phyloP scores from a whole-genome alignment of 805 yeast genomes.

The Wickerhamiella alocasiicola region DNA sequence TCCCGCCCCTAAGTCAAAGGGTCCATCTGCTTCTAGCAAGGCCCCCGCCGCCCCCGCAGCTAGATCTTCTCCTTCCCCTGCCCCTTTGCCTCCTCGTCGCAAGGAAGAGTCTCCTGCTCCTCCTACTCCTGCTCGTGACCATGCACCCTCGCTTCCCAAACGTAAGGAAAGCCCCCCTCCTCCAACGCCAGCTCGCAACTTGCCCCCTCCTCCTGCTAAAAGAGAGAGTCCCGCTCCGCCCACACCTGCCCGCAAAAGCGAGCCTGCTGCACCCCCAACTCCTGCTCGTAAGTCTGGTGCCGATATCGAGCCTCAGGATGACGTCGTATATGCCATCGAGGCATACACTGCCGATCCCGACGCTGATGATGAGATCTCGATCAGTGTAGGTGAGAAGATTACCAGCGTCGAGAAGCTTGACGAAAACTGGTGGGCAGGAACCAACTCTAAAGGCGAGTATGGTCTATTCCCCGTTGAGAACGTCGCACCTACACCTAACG shows the following conservation, averaged over 20 bases:
- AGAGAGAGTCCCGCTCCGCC: constrained; percentile 17
- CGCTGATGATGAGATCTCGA: constrained; percentile 63
- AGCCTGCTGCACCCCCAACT: constrained; percentile 16
- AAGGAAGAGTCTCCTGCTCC: constrained; percentile 15
- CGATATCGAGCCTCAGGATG: neutral
- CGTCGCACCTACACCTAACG: constrained; percentile 33
- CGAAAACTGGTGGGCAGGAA: constrained; percentile 87
- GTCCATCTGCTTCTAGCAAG: neutral
- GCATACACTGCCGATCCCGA: constrained; percentile 64
- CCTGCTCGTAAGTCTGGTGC: constrained; percentile 5
- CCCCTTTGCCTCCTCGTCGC: neutral
- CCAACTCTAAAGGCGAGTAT: constrained; percentile 52
- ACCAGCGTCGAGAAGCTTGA: constrained; percentile 41
- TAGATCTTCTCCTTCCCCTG: constrained; percentile 8
- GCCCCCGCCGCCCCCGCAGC: constrained; percentile 14
- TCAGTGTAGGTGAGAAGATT: constrained; percentile 56
- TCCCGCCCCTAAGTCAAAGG: constrained; percentile 16
- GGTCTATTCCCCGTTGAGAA: constrained; percentile 89
- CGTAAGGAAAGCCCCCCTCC: constrained; percentile 11
- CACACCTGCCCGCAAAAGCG: no score
- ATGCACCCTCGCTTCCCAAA: neutral
- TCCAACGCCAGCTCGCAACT: constrained; percentile 12
- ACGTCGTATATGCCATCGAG: constrained; percentile 7
- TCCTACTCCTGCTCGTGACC: constrained; percentile 11
- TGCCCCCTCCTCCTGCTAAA: constrained; percentile 11